These are phyloP conservation scores for Globisporangium echinulatum DNA, from an alignment of 352 stramenopile genomes.

Conservation along the genomic window DNA sequence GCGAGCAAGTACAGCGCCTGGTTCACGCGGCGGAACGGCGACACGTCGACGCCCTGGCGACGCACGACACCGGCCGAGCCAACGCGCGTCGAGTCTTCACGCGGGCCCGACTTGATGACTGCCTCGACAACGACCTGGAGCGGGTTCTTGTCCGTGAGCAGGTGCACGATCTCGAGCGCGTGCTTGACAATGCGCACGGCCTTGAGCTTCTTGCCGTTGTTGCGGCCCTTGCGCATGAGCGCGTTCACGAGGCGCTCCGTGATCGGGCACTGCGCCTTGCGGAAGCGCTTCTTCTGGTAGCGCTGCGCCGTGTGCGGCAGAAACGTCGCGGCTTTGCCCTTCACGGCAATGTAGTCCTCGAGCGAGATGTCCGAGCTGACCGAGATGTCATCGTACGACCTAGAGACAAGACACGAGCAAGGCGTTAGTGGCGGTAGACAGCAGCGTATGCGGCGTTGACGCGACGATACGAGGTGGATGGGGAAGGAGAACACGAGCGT, in stretches of 20 bases:
- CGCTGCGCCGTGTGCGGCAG: slow-evolving; percentile 98
- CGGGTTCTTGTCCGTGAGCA: slow-evolving; percentile 99
- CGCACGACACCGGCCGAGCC: slow-evolving; percentile 98
- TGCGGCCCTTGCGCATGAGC: slow-evolving; percentile 98
- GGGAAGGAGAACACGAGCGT: not conserved
- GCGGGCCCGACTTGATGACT: slow-evolving; percentile 93
- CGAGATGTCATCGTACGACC: slow-evolving; percentile 99
- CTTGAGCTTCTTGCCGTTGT: slow-evolving; percentile 99
- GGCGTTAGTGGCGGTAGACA: too few relatives aligned
- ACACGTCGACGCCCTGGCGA: slow-evolving; percentile 99
- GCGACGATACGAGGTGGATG: not conserved
- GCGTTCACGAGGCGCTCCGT: slow-evolving; percentile 96
- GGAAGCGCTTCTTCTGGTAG: slow-evolving; percentile 99
- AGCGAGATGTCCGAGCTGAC: slow-evolving; percentile 97
- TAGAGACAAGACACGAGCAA: slow-evolving; percentile 17
- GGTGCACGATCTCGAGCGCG: slow-evolving; percentile 99
- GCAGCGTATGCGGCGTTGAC: too few relatives aligned
- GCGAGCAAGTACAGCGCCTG: slow-evolving; percentile 98
- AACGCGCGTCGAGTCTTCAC: slow-evolving; percentile 99
- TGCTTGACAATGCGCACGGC: slow-evolving; percentile 98
- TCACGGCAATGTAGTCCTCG: slow-evolving; percentile 99
- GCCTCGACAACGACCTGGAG: slow-evolving; percentile 95
- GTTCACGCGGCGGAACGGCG: slow-evolving; percentile 98
- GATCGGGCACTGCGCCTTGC: slow-evolving; percentile 99
- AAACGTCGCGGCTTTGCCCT: slow-evolving; percentile 97